phyloP scores from a whole-genome alignment of 2,329 filamentous ascomycete species.

The Cytospora schulzeri region DNA sequence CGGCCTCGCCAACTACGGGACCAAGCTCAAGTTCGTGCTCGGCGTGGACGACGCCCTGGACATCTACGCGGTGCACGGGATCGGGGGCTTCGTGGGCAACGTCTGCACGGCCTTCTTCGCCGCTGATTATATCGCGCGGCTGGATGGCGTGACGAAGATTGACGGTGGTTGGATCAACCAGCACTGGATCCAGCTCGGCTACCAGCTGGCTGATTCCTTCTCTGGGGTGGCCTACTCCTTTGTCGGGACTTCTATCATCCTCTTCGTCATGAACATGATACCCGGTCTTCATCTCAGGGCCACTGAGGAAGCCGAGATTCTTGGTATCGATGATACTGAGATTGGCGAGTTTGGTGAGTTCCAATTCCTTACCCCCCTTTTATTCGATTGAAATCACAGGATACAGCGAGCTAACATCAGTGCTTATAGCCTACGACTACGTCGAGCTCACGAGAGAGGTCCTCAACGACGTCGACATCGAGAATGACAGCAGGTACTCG shows the following conservation, averaged over 20 bases:
- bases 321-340: slow-evolving; percentile 86
- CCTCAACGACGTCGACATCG: slow-evolving; percentile 34
- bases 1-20: slow-evolving; percentile 82
- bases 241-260: slow-evolving; percentile 73
- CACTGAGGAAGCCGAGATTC: slow-evolving; percentile 74
- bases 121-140: slow-evolving; percentile 78
- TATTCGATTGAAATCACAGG: no score
- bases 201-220: slow-evolving; percentile 81
- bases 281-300: slow-evolving; percentile 76
- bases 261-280: slow-evolving; percentile 78
- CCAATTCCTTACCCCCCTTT: not conserved
- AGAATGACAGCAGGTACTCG: slow-evolving; percentile 36
- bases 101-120: slow-evolving; percentile 81
- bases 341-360: slow-evolving; percentile 73
- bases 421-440: slow-evolving; percentile 74
- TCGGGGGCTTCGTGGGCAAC: slow-evolving; percentile 79
- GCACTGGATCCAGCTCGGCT: slow-evolving; percentile 80
- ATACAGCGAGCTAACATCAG: not conserved
- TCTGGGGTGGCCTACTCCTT: slow-evolving; percentile 79
- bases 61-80: slow-evolving; percentile 81
- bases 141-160: slow-evolving; percentile 71
- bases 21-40: slow-evolving; percentile 85
- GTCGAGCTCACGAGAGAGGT: slow-evolving; percentile 78
- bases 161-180: slow-evolving; percentile 80
- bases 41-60: slow-evolving; percentile 83